Conservation (phyloP, 257 asterid genomes). For the Capsicum baccatum region DNA sequence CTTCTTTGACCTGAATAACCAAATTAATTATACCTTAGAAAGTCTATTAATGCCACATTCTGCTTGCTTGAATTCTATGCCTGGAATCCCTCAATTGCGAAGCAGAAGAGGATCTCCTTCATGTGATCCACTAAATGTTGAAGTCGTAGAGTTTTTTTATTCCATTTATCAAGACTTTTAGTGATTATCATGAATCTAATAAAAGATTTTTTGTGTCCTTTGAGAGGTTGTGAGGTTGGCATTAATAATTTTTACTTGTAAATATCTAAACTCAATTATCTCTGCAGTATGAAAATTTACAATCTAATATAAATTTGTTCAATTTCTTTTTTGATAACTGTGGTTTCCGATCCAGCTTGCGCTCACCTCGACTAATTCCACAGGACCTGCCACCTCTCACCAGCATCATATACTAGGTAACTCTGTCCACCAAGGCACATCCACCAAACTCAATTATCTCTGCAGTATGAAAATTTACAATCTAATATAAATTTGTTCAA, state of each 20-base stretch:
- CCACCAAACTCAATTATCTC: too few species aligned
- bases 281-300: constrained; percentile 2
- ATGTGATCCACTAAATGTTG: constrained; percentile 52
- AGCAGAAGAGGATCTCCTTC: constrained; percentile 51
- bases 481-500: too few species aligned
- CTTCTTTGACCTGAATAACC: constrained; percentile 91
- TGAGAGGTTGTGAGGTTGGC: not conserved
- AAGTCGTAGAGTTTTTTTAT: constrained; percentile 28
- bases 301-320: not conserved
- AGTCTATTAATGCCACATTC: constrained; percentile 62
- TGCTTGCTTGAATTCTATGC: constrained; percentile 54
- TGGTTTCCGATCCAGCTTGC: too few species aligned
- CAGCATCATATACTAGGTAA: too few species aligned
- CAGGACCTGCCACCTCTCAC: too few species aligned
- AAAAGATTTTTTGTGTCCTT: constrained; percentile 7
- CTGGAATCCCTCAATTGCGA: constrained; percentile 44
- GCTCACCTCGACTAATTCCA: too few species aligned
- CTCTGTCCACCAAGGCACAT: too few species aligned
- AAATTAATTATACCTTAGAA: constrained; percentile 75
- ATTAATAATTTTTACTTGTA: constrained; percentile 4
- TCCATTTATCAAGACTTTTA: constrained; percentile 2
- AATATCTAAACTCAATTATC: not conserved
- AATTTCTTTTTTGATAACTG: not conserved
- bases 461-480: too few species aligned
- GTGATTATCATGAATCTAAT: constrained; percentile 14